Evolutionary conservation across 139 green algal species (phyloP).

Genomic region (Pleodorina starrii): DNA sequence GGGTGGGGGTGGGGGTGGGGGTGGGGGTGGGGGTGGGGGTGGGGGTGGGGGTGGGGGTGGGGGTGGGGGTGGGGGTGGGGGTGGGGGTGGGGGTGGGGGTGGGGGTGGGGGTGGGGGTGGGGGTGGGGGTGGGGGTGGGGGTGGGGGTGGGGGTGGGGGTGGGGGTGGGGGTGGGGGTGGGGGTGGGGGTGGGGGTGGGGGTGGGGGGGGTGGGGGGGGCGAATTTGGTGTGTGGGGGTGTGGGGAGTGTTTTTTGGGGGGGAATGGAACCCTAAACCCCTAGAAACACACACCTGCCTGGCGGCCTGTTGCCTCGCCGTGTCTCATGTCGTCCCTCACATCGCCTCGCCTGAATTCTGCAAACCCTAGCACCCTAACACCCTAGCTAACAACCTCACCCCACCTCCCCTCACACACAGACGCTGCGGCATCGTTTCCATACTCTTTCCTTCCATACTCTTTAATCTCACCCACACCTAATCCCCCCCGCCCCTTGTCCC

Average conservation of each 20-base stretch:
- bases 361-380: too few relatives aligned
- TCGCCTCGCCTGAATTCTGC: too few relatives aligned
- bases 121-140: background rate
- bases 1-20: background rate
- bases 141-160: background rate
- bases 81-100: background rate
- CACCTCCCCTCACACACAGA: too few relatives aligned
- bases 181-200: background rate
- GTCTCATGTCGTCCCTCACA: too few relatives aligned
- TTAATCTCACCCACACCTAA: too few relatives aligned
- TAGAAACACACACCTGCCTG: too few relatives aligned
- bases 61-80: background rate
- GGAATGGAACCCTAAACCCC: too few relatives aligned
- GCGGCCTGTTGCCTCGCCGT: too few relatives aligned
- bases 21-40: background rate
- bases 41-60: background rate
- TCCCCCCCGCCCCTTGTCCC: too few relatives aligned
- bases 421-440: too few relatives aligned
- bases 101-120: background rate
- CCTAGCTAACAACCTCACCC: too few relatives aligned
- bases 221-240: background rate
- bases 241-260: background rate
- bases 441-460: too few relatives aligned
- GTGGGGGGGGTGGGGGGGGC: background rate
- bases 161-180: background rate